These are phyloP conservation scores for Cryomyces minteri DNA, from an alignment of 495 filamentous ascomycete species.

Conservation along the genomic window DNA sequence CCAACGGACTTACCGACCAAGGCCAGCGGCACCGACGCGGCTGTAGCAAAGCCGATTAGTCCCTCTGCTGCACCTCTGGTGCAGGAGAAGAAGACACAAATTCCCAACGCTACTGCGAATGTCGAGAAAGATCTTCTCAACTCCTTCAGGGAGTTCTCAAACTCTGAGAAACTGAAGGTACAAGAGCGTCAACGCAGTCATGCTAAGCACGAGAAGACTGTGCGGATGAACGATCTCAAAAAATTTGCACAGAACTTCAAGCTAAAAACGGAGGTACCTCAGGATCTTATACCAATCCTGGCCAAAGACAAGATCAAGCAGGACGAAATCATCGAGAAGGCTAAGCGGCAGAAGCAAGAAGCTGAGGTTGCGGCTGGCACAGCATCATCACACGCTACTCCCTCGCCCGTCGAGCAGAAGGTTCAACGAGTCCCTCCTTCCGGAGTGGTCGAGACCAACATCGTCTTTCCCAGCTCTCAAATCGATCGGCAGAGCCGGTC, in stretches of 20 bases:
- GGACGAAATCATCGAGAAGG: constrained; percentile 76
- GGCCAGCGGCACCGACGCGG: too few species aligned
- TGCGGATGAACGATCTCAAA: constrained; percentile 84
- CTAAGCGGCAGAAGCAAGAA: constrained; percentile 31
- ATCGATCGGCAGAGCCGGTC: too few species aligned
- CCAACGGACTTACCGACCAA: too few species aligned
- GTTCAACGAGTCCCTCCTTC: background rate
- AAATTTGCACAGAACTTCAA: constrained; percentile 92
- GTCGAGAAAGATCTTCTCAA: constrained; percentile 63
- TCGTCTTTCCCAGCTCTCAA: too few species aligned
- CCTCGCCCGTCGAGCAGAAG: constrained; percentile 2
- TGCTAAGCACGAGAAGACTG: constrained; percentile 53
- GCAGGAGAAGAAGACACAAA: constrained; percentile 16
- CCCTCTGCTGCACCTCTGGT: background rate
- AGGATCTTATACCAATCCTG: constrained; percentile 82
- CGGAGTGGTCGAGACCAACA: constrained; percentile 7
- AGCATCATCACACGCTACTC: constrained; percentile 8
- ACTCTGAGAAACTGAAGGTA: constrained; percentile 51
- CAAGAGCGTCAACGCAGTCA: constrained; percentile 54
- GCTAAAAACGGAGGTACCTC: constrained; percentile 74
- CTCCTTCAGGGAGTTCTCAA: constrained; percentile 70
- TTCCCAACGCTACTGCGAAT: constrained; percentile 48
- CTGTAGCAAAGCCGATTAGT: background rate
- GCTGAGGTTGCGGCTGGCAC: constrained; percentile 37
- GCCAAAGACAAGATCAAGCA: constrained; percentile 91